These are phyloP conservation scores for Flueggea neowawraea DNA, from an alignment of 441 rosid species.

Conservation along the genomic window DNA sequence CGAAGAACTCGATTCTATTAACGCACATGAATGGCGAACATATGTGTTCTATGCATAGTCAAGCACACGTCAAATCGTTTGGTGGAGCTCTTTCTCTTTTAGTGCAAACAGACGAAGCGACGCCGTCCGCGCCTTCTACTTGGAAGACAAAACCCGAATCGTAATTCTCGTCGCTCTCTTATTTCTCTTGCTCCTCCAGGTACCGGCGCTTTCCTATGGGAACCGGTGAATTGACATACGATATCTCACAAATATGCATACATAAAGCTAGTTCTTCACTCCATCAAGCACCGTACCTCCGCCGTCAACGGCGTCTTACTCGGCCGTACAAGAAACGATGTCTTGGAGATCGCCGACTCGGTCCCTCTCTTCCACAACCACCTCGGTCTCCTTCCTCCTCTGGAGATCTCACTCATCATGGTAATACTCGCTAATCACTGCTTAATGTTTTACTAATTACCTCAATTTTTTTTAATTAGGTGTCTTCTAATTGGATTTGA, in stretches of 20 bases:
- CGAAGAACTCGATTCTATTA: no score
- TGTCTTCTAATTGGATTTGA: background rate
- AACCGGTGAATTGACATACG: conserved; percentile 38
- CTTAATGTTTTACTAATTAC: no score
- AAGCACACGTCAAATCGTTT: no score
- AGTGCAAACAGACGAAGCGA: no score
- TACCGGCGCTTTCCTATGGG: background rate
- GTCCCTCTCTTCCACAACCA: conserved; percentile 92
- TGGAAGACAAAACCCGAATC: no score
- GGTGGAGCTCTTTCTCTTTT: no score
- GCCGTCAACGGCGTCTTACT: conserved; percentile 88
- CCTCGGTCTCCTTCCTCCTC: conserved; percentile 83
- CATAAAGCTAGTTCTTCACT: conserved; percentile 82
- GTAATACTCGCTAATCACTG: conserved; percentile 21
- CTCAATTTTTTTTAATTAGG: no score
- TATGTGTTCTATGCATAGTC: no score
- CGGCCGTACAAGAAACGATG: conserved; percentile 47
- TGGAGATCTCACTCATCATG: conserved; percentile 94
- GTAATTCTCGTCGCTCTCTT: no score
- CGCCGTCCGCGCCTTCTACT: no score
- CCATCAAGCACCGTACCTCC: conserved; percentile 69
- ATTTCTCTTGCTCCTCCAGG: no score
- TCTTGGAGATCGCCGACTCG: conserved; percentile 75
- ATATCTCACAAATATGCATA: conserved; percentile 84
- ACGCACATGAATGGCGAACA: no score